phyloP scores from a whole-genome alignment of 2,329 filamentous ascomycete species.

The Pestalotiopsis sp. region DNA sequence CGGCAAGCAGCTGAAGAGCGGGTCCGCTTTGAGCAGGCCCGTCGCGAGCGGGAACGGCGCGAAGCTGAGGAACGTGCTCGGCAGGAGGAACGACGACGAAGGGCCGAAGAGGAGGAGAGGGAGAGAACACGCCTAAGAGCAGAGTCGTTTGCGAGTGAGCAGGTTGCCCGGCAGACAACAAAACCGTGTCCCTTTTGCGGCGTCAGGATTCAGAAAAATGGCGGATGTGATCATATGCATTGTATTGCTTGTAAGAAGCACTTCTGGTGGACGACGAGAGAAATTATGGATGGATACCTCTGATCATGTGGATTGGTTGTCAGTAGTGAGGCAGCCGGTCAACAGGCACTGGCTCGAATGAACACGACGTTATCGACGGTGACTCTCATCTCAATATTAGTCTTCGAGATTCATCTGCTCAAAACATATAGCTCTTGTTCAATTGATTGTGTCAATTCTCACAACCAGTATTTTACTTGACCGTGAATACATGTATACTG shows the following conservation, averaged over 20 bases:
- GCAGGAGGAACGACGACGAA: not conserved
- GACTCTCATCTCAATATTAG: no score
- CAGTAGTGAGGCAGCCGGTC: not conserved
- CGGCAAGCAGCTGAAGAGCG: not conserved
- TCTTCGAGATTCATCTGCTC: no score
- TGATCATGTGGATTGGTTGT: not conserved
- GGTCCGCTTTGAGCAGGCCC: not conserved
- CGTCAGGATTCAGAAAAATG: not conserved
- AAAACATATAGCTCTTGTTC: no score
- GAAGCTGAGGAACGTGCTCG: not conserved
- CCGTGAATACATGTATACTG: no score
- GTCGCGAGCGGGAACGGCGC: not conserved
- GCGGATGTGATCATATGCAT: not conserved
- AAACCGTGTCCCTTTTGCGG: not conserved
- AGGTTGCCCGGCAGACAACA: not conserved
- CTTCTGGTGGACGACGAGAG: not conserved
- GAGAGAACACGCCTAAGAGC: not conserved
- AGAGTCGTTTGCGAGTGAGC: not conserved
- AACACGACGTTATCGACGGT: no score
- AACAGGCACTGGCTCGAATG: not conserved
- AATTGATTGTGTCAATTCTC: no score
- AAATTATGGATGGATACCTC: not conserved
- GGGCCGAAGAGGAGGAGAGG: not conserved
- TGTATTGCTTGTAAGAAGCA: not conserved
- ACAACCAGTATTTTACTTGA: no score